Conservation (phyloP, 805 yeast species). For the Ogataea pilisensis region DNA sequence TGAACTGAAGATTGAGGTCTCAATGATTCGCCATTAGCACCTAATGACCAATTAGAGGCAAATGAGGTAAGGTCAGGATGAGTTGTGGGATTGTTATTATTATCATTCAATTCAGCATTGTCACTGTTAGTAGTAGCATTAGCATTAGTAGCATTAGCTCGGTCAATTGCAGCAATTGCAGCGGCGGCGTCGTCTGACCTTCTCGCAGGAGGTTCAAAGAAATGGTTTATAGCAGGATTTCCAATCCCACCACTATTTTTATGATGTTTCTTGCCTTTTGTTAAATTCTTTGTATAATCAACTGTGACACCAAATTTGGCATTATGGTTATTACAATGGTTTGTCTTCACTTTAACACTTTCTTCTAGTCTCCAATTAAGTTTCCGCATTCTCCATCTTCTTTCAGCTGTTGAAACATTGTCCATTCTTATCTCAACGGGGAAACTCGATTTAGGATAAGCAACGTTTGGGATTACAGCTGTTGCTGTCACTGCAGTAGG, state of each 20-base stretch:
- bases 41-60: slow-evolving; percentile 28
- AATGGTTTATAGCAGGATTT: slow-evolving; percentile 22
- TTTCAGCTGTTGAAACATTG: slow-evolving; percentile 53
- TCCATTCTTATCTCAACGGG: slow-evolving; percentile 80
- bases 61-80: slow-evolving; percentile 21
- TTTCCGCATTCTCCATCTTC: slow-evolving; percentile 91
- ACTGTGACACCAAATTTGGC: slow-evolving; percentile 44
- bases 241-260: slow-evolving; percentile 29
- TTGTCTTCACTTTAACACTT: slow-evolving; percentile 55
- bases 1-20: slow-evolving; percentile 10
- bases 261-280: slow-evolving; percentile 21
- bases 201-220: slow-evolving; percentile 25
- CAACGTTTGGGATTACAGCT: slow-evolving; percentile 82
- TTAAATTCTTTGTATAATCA: slow-evolving; percentile 34
- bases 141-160: slow-evolving; percentile 1
- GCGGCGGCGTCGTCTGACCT: slow-evolving; percentile 2
- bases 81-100: slow-evolving; percentile 1
- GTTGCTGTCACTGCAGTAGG: slow-evolving; percentile 89
- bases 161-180: too few relatives aligned
- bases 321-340: slow-evolving; percentile 56
- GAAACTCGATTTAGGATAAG: slow-evolving; percentile 82
- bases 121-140: neutral
- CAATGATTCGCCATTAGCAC: slow-evolving; percentile 9
- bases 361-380: slow-evolving; percentile 89
- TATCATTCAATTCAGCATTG: too few relatives aligned